Evolutionary conservation across 2,329 filamentous ascomycete genomes (phyloP), one percentile per base, ranked within the genome.

Genomic region (Ophiostoma sp.): DNA sequence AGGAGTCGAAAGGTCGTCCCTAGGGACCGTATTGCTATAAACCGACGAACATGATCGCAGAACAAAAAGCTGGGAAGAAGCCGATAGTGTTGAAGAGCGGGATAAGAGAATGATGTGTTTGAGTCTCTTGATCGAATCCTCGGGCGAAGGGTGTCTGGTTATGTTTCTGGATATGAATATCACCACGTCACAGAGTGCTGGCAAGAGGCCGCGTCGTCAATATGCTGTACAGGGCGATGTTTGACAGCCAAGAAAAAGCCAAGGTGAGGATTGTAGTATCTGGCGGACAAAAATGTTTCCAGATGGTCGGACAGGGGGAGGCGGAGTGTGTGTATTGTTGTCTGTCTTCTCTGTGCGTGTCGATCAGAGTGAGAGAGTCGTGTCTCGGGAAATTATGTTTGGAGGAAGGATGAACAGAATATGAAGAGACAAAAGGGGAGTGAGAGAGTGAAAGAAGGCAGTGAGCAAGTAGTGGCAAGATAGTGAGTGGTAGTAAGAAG

Each of bases 1-100:
- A 65, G 66, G 65, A 63, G 65, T 71, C 63, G 69, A 69, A 65
- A 45, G 69, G 71, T 77, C 77, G 80, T 81, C 80, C 80, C 79
- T 80, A 77, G 75, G 80, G 79, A 82, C 80, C 74, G 78, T 74
- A 67, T 67, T 72, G 75, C 73, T 77, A 77, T 77, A 77, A 77
- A 66, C 49, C 58, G 66, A 70, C 69, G 66, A 67, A 68, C 75
- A 77, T 77, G 41, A 73, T 77, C 69, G 66, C 68, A 64, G 44
- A 47, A 40, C 55, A 69, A 49, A n/a, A 66, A 58, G 41, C 18
- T 40, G 41, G 64, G 27, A 14, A 47, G 49, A 63, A 16, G 12
- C 41, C 62, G 68, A 66, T 41, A 45, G 6, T 36, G 65, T 38
- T 36, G 18, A 64, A 42, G 18, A 5, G 49, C 16, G 16, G 47